A percentile compares a stretch with the other conserved stretches of the same genome.
phyloP scores from a whole-genome alignment of 2,329 filamentous ascomycete species.

The Xylaria sp. region DNA sequence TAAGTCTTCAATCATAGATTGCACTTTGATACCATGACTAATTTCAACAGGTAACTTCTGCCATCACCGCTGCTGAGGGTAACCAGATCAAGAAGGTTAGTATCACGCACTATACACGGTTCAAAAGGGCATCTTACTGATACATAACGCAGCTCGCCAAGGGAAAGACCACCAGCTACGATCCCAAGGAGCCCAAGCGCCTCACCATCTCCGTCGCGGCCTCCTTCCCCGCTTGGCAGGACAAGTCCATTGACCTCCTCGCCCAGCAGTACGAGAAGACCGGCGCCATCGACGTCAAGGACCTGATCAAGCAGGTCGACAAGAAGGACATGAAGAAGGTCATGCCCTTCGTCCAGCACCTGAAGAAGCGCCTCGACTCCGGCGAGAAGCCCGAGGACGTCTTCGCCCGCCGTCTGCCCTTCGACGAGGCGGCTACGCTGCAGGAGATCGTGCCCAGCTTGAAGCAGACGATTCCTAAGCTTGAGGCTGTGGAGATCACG shows the following conservation, averaged over 20 bases:
- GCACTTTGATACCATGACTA: background rate
- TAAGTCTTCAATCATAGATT: slow-evolving; percentile 36
- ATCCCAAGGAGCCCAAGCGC: slow-evolving; percentile 88
- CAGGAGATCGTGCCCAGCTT: slow-evolving; percentile 73
- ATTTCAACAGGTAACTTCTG: slow-evolving; percentile 48
- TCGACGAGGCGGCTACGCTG: slow-evolving; percentile 76
- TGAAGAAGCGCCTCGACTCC: slow-evolving; percentile 76
- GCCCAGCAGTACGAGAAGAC: slow-evolving; percentile 37
- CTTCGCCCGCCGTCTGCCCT: slow-evolving; percentile 77
- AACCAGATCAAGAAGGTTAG: slow-evolving; percentile 67
- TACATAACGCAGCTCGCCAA: slow-evolving; percentile 49
- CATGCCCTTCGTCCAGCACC: slow-evolving; percentile 87
- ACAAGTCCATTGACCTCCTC: slow-evolving; percentile 78
- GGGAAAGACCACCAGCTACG: slow-evolving; percentile 79
- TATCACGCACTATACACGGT: no score
- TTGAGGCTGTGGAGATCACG: slow-evolving; percentile 19
- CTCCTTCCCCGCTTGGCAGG: slow-evolving; percentile 84
- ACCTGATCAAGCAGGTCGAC: slow-evolving; percentile 27
- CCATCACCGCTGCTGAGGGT: slow-evolving; percentile 81
- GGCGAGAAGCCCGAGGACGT: slow-evolving; percentile 64
- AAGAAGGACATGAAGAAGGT: slow-evolving; percentile 84
- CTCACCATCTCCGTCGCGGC: slow-evolving; percentile 78
- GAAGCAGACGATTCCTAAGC: slow-evolving; percentile 59
- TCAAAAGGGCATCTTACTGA: no score
- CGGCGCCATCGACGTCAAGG: slow-evolving; percentile 52